A percentile compares a stretch with the other conserved stretches of the same genome.
Evolutionary conservation across 73 alveolate species (phyloP).

Genomic region (Tetrahymena malaccensis): DNA sequence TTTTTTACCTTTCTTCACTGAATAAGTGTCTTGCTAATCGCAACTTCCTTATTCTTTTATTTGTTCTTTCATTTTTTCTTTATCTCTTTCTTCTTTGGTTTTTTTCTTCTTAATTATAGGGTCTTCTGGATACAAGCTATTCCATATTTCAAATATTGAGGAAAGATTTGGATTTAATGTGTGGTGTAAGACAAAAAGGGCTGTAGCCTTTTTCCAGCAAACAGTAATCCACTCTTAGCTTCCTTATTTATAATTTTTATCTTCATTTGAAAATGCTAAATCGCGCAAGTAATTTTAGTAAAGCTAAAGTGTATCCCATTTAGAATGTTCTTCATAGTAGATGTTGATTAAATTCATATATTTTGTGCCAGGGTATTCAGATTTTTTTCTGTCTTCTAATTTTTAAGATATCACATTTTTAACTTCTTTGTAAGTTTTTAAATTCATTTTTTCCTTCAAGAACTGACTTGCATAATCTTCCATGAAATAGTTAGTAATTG

Average conservation of each 20-base stretch:
- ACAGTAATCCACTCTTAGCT: neutral
- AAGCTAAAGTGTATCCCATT: neutral
- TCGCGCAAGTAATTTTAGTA: neutral
- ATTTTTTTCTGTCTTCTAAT: neutral
- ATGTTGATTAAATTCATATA: neutral
- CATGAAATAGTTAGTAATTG: neutral
- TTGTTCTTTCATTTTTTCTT: neutral
- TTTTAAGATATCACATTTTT: neutral
- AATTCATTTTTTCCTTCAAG: neutral
- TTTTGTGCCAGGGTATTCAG: neutral
- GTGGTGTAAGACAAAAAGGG: neutral
- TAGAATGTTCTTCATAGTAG: neutral
- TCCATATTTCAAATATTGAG: neutral
- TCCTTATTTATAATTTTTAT: neutral
- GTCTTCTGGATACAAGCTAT: neutral
- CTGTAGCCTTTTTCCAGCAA: neutral
- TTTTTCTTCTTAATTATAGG: neutral
- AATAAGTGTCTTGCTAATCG: neutral
- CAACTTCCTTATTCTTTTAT: neutral
- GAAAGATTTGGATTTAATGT: neutral
- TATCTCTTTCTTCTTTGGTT: neutral
- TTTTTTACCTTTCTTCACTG: neutral
- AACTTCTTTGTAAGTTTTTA: neutral
- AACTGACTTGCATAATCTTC: neutral
- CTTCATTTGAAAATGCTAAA: neutral